Percentiles rank a stretch among this genome's conserved stretches.
phyloP scores from a whole-genome alignment of 140 eudicot species.

The Oenanthe javanica region DNA sequence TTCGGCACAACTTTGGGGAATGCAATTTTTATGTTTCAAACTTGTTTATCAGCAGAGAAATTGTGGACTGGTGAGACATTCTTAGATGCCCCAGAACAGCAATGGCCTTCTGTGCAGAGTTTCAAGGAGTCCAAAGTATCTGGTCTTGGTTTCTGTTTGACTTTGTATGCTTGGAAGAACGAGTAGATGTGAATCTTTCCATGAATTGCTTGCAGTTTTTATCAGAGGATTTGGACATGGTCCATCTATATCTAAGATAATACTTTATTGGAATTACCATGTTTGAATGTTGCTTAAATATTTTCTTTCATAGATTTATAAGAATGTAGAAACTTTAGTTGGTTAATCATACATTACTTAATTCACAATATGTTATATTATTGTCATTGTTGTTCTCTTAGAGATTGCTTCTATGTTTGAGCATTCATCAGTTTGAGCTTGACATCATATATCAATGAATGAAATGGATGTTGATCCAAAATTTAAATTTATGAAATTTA shows the following conservation, averaged over 20 bases:
- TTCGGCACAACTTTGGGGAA: conserved; percentile 13
- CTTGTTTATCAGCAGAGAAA: conserved; percentile 11
- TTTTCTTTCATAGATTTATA: not conserved
- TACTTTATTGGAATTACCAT: not conserved
- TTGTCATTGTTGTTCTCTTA: not conserved
- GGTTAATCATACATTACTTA: not conserved
- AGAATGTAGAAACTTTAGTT: not conserved
- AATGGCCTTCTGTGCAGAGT: conserved; percentile 10
- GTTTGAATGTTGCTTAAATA: not conserved
- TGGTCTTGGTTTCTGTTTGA: conserved; percentile 12
- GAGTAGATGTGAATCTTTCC: conserved; percentile 6
- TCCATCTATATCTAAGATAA: not conserved
- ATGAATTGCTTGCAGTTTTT: not conserved
- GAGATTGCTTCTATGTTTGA: not conserved
- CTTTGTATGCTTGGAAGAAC: conserved; percentile 21
- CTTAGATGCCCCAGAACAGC: not conserved
- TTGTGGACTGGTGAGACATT: conserved; percentile 13
- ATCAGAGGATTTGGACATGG: conserved; percentile 1
- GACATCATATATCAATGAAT: not conserved
- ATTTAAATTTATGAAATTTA: not conserved
- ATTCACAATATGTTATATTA: not conserved
- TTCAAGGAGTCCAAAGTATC: conserved; percentile 10
- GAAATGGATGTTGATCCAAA: not conserved
- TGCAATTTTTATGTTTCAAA: conserved; percentile 18
- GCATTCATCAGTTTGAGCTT: not conserved